Evolutionary conservation across 768 basidiomycete genomes (phyloP).

Genomic region (Leccinum pellstonianum): DNA sequence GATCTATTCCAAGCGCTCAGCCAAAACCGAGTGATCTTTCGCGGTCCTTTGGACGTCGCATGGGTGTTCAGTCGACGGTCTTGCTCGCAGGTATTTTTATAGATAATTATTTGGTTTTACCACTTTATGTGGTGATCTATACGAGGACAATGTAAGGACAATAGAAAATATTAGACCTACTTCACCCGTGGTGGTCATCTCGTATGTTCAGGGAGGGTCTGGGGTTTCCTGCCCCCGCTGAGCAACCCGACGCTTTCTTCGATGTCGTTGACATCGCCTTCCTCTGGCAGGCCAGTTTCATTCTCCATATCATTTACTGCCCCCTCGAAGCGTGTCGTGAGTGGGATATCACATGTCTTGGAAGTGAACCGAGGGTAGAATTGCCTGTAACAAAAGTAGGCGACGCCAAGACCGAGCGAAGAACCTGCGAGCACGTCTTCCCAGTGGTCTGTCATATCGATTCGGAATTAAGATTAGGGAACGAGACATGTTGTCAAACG

Average conservation of each 20-base stretch:
- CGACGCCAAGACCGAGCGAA: slow-evolving; percentile 65
- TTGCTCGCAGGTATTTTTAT: not conserved
- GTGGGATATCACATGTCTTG: slow-evolving; percentile 59
- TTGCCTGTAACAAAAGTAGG: slow-evolving; percentile 78
- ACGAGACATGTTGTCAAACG: slow-evolving; percentile 26
- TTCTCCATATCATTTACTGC: not conserved
- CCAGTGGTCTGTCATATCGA: slow-evolving; percentile 72
- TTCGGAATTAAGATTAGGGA: not conserved
- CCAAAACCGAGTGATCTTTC: slow-evolving; percentile 20
- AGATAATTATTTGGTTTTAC: not conserved
- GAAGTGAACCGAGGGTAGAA: slow-evolving; percentile 72
- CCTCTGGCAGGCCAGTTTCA: slow-evolving; percentile 3
- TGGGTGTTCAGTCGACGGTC: not conserved
- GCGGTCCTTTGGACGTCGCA: not conserved
- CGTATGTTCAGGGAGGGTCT: not conserved
- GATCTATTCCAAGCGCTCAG: slow-evolving; percentile 64
- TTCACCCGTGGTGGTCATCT: not conserved
- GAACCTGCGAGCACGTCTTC: slow-evolving; percentile 84
- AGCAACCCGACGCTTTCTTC: slow-evolving; percentile 23
- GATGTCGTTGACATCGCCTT: slow-evolving; percentile 10
- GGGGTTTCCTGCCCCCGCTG: slow-evolving; percentile 15
- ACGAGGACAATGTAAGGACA: not conserved
- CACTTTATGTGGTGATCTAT: not conserved
- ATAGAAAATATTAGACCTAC: not conserved
- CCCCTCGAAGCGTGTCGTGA: slow-evolving; percentile 60